A percentile compares a stretch with the other conserved stretches of the same genome.
Conservation (phyloP, 495 filamentous ascomycete genomes). For the Paragyromitra xinjiangensis region DNA sequence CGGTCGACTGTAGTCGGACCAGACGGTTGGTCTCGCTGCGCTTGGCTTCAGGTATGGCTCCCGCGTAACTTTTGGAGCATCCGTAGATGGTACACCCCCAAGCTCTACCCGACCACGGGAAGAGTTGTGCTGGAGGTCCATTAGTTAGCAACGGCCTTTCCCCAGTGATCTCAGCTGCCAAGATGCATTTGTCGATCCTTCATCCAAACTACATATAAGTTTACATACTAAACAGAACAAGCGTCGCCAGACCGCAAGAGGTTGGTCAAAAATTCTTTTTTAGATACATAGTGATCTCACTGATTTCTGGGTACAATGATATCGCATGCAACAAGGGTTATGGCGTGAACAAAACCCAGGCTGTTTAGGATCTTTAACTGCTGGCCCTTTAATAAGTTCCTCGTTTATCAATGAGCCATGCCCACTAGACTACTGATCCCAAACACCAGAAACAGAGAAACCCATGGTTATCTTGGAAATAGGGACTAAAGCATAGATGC, state of each 20-base stretch:
- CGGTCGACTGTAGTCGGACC: too few relatives aligned
- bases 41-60: background rate
- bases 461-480: background rate
- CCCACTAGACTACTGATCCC: background rate
- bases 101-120: background rate
- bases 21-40: too few relatives aligned
- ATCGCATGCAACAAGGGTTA: too few relatives aligned
- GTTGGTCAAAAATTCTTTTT: too few relatives aligned
- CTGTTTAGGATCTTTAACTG: background rate
- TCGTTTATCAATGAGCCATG: background rate
- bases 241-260: background rate
- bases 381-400: background rate
- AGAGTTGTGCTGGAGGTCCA: background rate
- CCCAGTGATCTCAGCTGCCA: background rate
- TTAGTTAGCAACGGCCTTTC: background rate
- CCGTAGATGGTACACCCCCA: background rate
- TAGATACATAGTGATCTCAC: too few relatives aligned
- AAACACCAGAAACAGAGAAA: background rate
- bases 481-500: background rate
- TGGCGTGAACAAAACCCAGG: background rate
- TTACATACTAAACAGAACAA: background rate
- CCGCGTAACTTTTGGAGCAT: too few relatives aligned
- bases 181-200: background rate
- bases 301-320: too few relatives aligned
- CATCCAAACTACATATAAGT: background rate